Base-by-base conservation (phyloP, 495 filamentous ascomycete genomes). In the Penicillium simplicissimum region DNA sequence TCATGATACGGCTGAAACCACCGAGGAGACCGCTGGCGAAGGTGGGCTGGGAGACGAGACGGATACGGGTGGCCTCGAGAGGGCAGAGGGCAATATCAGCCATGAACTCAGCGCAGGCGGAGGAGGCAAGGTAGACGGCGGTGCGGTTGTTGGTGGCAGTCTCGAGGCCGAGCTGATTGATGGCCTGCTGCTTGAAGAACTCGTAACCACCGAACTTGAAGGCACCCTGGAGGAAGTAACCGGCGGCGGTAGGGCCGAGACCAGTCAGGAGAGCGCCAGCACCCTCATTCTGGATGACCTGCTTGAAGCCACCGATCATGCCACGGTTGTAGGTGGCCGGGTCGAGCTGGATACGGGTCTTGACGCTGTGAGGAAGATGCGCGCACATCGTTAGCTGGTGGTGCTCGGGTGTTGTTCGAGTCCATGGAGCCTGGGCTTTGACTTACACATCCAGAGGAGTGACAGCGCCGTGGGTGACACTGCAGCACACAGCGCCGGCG, bases 371-470 rank as follows among this genome's bases (percentile, higher is more conserved):
- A 66, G 17, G 19, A 10, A 19, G 21, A 28, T 37, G 34, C 33
- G 43, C 47, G 15, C 47, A 28, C 47, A 28, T 23, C 35, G 25
- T 52, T 38, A 52, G 49, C 19, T 17, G 17, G 11, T 1, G 11
- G 31, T 52, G 13, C 33, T 31, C 14, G 9, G 8, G 11, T 36
- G 15, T 6, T 1, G 23, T 19, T 14, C n/a, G 13, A n/a, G 23
- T 51, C 21, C 15, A 23, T 64, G 64, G 35, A 21, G 15, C 37
- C 11, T 14, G 23, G 33, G 45, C 14, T 67, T 49, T 28, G 58
- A 88, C 93, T 82, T 92, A 97, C 93, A 97, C 93, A 88, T 97
- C 93, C 71, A 97, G 90, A 67, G 93, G 93, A 58, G 93, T 97
- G 74, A 96, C 84, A 70, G 84, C 87, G 70, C 93, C 93, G 83